These are phyloP conservation scores for Sugiyamaella sp. DNA, from an alignment of 1,139 yeast species.

Conservation along the genomic window DNA sequence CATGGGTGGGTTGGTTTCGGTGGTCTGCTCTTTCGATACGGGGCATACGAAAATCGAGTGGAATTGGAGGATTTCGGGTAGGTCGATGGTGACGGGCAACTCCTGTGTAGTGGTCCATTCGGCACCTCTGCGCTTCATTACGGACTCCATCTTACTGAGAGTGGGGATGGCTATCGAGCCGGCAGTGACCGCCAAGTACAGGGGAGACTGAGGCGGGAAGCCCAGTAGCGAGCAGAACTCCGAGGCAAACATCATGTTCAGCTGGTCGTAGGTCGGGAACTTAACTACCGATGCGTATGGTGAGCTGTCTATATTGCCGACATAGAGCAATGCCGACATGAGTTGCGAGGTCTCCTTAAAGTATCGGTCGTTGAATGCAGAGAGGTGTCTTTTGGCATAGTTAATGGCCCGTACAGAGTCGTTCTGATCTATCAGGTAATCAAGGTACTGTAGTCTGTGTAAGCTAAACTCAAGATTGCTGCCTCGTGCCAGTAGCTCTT, in stretches of 20 bases:
- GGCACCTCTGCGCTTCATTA: conserved; percentile 50
- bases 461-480: conserved; percentile 61
- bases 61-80: conserved; percentile 57
- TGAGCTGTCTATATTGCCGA: conserved; percentile 38
- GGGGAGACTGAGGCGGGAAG: conserved; percentile 69
- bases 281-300: conserved; percentile 45
- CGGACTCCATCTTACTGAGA: conserved; percentile 65
- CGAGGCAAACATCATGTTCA: conserved; percentile 59
- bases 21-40: conserved; percentile 81
- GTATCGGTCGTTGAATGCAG: conserved; percentile 49
- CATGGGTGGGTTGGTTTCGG: conserved; percentile 60
- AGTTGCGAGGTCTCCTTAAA: conserved; percentile 56
- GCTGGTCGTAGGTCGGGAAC: conserved; percentile 45
- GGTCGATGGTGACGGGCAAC: conserved; percentile 60
- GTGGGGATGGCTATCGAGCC: conserved; percentile 74
- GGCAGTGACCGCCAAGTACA: conserved; percentile 66
- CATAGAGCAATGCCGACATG: conserved; percentile 53
- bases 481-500: conserved; percentile 37
- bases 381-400: conserved; percentile 59
- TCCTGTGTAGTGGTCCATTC: conserved; percentile 62
- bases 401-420: conserved; percentile 48
- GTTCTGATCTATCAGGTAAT: conserved; percentile 37
- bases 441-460: conserved; percentile 59
- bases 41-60: conserved; percentile 94
- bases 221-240: conserved; percentile 68